Percentiles rank a stretch among this genome's conserved stretches.
phyloP scores from a whole-genome alignment of 371 early-diverging fungal genomes.

The Mortierella sp. region DNA sequence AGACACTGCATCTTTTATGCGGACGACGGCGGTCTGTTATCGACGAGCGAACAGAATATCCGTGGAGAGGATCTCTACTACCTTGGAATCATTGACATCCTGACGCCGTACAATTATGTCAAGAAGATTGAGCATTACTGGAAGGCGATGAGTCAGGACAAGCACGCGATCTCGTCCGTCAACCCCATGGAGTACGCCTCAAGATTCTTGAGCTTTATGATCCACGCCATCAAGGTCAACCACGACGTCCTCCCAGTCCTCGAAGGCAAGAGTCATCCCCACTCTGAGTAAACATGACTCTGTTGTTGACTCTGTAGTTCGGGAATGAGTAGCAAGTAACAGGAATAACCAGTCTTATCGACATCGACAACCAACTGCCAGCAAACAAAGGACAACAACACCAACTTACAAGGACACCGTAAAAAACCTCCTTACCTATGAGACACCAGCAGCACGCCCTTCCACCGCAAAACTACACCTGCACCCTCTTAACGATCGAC shows the following conservation, averaged over 20 bases:
- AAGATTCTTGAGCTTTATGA: slow-evolving; percentile 90
- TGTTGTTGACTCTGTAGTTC: neutral
- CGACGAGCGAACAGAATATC: slow-evolving; percentile 80
- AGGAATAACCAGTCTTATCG: neutral
- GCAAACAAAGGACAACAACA: neutral
- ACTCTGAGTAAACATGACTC: slow-evolving; percentile 44
- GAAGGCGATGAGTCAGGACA: slow-evolving; percentile 85
- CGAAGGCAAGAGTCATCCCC: slow-evolving; percentile 43
- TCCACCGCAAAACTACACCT: slow-evolving; percentile 22
- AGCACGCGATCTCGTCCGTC: slow-evolving; percentile 88
- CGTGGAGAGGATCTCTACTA: slow-evolving; percentile 85
- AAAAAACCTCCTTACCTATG: neutral
- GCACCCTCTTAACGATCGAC: neutral
- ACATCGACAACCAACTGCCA: neutral
- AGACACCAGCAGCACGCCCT: slow-evolving; percentile 13
- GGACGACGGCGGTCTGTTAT: slow-evolving; percentile 91
- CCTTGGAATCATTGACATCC: slow-evolving; percentile 95
- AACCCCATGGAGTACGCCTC: slow-evolving; percentile 86
- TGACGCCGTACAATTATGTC: slow-evolving; percentile 89
- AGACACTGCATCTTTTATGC: slow-evolving; percentile 84
- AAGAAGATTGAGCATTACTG: slow-evolving; percentile 91
- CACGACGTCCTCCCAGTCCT: slow-evolving; percentile 38
- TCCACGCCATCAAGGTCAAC: slow-evolving; percentile 52
- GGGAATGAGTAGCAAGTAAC: neutral
- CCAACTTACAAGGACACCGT: neutral